A percentile compares a stretch with the other conserved stretches of the same genome.
Conservation (phyloP, 1,284 basidiomycete species). For the Mrakiaceae sp. region DNA sequence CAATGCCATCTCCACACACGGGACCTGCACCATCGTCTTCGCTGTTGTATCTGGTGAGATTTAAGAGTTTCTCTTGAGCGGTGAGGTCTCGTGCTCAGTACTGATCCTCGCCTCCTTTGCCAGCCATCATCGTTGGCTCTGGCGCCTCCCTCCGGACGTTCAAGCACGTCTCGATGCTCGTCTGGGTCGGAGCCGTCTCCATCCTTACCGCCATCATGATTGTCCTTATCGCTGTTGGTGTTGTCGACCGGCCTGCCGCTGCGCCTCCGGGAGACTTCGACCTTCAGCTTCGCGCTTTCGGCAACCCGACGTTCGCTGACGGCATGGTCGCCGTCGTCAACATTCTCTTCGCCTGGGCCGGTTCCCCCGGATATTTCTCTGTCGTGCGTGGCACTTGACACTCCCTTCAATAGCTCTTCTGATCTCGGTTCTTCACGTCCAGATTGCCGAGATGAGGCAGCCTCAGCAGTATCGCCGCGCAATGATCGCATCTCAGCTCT, state of each 20-base stretch:
- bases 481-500: constrained; percentile 12
- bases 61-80: not conserved
- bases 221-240: constrained; percentile 33
- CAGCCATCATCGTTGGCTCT: not conserved
- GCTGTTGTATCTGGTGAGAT: not conserved
- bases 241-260: constrained; percentile 29
- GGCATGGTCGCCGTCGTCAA: constrained; percentile 30
- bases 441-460: not conserved
- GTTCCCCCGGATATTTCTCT: constrained; percentile 20
- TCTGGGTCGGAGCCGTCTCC: constrained; percentile 29
- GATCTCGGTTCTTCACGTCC: too few relatives aligned
- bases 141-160: not conserved
- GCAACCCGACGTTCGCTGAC: constrained; percentile 24
- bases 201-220: constrained; percentile 22
- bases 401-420: too few relatives aligned
- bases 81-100: not conserved
- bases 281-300: constrained; percentile 22
- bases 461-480: constrained; percentile 21
- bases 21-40: not conserved
- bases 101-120: not conserved
- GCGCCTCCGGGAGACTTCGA: constrained; percentile 27
- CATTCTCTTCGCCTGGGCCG: constrained; percentile 29
- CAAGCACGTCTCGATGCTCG: constrained; percentile 30
- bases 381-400: constrained; percentile 14
- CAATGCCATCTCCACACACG: constrained; percentile 20